Evolutionary conservation across 768 basidiomycete species (phyloP), one percentile per base, ranked within the genome.

Genomic region (Daedalea quercina): DNA sequence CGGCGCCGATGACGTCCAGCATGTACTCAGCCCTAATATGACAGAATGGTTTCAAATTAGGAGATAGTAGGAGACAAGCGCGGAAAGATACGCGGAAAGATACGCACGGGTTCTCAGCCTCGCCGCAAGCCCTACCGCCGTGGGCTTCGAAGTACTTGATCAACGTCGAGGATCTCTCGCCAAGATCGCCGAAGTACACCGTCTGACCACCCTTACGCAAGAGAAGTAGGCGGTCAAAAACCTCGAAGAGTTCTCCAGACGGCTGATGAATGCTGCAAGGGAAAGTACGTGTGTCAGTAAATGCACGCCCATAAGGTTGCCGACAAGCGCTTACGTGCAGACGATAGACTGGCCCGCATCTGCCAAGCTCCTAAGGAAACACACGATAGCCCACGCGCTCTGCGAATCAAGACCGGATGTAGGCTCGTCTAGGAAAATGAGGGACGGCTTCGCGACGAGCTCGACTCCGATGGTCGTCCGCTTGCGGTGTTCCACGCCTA

Each of bases 381-480:
- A 69, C 49, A 90, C 71, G 57, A 92, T 90, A 6, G 84, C 84
- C 88, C 89, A 90, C 2, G 90, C 90, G 50, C 84, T 87, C 66
- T 91, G 88, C 2, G 89, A 90, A 64, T 92, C 90, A 13, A 94
- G 74, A 34, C 91, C 90, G 23, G 88, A 70, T 0, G 92, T 94
- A 0, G 93, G 93, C 65, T 94, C 91, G 62, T 94, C 92, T 31
- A 92, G 69, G 74, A 94, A 94, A 19, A 94, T 75, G 0, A 94
- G 72, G 0, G 72, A 64, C 81, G 80, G 92, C 83, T 91, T 93
- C 3, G 90, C 88, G 45, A 90, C 90, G 12, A 94, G 73, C 64
- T 93, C 90, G 34, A 93, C 90, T 23, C 80, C 91, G 54, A 94
- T 94, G 0, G 90, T 94, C 0, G 88, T 82, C 6, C 90, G 77